A percentile compares a stretch with the other conserved stretches of the same genome.
phyloP scores from a whole-genome alignment of 1,284 basidiomycete species.

The Trichosporon inkin region DNA sequence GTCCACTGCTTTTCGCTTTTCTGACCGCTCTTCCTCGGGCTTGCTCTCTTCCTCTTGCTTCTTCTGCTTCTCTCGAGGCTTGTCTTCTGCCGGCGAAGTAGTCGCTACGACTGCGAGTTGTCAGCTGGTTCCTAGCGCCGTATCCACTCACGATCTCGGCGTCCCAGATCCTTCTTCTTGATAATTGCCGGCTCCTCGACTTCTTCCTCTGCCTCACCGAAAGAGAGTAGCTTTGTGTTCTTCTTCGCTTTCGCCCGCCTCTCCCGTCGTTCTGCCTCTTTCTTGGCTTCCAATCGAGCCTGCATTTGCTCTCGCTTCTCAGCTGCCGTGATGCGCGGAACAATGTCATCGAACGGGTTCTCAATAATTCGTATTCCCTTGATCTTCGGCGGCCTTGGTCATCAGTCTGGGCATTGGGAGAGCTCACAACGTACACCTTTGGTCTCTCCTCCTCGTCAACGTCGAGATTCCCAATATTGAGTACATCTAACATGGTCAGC shows the following conservation, averaged over 20 bases:
- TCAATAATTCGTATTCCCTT: slow-evolving; percentile 75
- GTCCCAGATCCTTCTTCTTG: slow-evolving; percentile 72
- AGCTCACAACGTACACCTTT: slow-evolving; percentile 62
- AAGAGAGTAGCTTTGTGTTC: slow-evolving; percentile 84
- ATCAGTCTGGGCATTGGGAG: slow-evolving; percentile 11
- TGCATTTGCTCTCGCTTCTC: slow-evolving; percentile 77
- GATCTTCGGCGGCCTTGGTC: slow-evolving; percentile 76
- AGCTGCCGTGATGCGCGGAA: slow-evolving; percentile 91
- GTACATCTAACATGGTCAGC: slow-evolving; percentile 59
- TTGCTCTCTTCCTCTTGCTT: slow-evolving; percentile 14
- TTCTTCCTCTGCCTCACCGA: slow-evolving; percentile 73
- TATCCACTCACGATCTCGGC: slow-evolving; percentile 67
- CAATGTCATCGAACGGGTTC: slow-evolving; percentile 90
- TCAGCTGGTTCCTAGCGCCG: not conserved
- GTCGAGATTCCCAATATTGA: slow-evolving; percentile 87
- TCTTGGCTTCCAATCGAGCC: slow-evolving; percentile 68
- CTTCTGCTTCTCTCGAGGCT: slow-evolving; percentile 11
- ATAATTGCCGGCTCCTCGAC: slow-evolving; percentile 53
- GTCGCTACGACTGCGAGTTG: not conserved
- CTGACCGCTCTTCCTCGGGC: slow-evolving; percentile 5
- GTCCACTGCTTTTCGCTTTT: slow-evolving; percentile 52
- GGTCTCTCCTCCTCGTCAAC: slow-evolving; percentile 76
- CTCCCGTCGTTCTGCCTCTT: slow-evolving; percentile 68
- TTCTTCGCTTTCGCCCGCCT: slow-evolving; percentile 74
- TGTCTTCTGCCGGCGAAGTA: not conserved